phyloP scores from a whole-genome alignment of 2,329 filamentous ascomycete species.

The Dothidotthia symphoricarpi region DNA sequence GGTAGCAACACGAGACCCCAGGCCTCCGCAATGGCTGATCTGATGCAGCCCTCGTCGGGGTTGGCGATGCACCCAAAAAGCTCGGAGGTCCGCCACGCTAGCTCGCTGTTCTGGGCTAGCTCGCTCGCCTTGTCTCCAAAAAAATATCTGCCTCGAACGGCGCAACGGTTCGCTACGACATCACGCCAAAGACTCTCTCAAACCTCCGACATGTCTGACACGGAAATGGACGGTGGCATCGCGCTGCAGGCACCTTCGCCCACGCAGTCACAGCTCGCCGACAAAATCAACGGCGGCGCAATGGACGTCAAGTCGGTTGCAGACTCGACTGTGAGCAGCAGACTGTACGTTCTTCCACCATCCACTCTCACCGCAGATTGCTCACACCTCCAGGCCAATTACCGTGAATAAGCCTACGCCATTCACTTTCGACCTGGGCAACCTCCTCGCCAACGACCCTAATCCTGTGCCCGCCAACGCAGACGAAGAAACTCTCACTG shows the following conservation, averaged over 20 bases:
- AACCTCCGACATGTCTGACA: constrained; percentile 23
- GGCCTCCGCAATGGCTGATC: constrained; percentile 28
- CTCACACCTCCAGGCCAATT: constrained; percentile 28
- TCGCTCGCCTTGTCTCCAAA: constrained; percentile 7
- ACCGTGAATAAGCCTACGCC: constrained; percentile 71
- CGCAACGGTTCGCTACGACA: constrained; percentile 2
- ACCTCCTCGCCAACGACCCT: constrained; percentile 81
- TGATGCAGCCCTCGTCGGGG: constrained; percentile 17
- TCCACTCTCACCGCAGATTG: neutral
- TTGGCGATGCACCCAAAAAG: constrained; percentile 16
- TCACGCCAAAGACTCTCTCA: constrained; percentile 1
- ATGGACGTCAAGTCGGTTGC: constrained; percentile 37
- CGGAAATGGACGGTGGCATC: constrained; percentile 34
- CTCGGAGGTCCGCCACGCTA: constrained; percentile 29
- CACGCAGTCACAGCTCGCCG: constrained; percentile 29
- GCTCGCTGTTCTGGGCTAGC: constrained; percentile 9
- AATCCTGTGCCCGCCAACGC: constrained; percentile 69
- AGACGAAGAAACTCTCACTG: constrained; percentile 66
- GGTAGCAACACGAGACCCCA: constrained; percentile 20
- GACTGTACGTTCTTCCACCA: constrained; percentile 27
- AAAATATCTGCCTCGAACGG: constrained; percentile 16
- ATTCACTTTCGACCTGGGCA: constrained; percentile 87
- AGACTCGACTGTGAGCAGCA: constrained; percentile 33
- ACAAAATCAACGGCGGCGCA: constrained; percentile 32
- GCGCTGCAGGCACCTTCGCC: constrained; percentile 18